These are phyloP conservation scores for Violaceomyces palustris DNA, from an alignment of 1,284 basidiomycete genomes.

Conservation along the genomic window DNA sequence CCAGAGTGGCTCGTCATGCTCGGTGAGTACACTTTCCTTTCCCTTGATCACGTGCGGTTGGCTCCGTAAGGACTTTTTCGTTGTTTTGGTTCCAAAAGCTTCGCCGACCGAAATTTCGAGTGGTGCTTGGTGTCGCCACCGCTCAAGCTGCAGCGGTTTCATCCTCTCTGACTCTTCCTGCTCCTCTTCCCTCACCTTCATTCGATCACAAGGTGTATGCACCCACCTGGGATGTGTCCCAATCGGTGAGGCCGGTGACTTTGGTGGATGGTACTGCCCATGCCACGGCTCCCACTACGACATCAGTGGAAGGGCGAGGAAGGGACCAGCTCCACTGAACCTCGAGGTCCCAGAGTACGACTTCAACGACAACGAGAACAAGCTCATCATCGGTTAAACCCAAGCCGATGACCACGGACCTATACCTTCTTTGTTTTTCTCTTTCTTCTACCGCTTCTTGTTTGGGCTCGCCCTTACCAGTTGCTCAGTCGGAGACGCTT, in stretches of 20 bases:
- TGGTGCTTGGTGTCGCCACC: too few species aligned
- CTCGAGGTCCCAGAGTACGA: conserved; percentile 66
- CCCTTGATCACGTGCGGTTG: conserved; percentile 84
- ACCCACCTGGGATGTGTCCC: conserved; percentile 99
- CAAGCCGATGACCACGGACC: too few species aligned
- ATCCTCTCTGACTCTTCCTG: too few species aligned
- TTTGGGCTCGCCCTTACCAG: too few species aligned
- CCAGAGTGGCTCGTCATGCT: conserved; percentile 75
- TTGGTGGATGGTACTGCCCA: conserved; percentile 64
- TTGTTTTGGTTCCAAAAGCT: too few species aligned
- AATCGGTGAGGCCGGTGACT: conserved; percentile 92
- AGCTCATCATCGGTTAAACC: conserved; percentile 82
- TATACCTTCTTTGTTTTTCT: background rate
- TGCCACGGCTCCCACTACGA: conserved; percentile 97
- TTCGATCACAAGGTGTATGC: conserved; percentile 68
- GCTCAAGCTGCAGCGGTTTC: too few species aligned
- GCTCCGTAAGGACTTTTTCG: too few species aligned
- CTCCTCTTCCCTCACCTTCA: background rate
- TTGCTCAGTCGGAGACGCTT: too few species aligned
- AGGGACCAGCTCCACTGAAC: conserved; percentile 78
- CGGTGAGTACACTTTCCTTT: too few species aligned
- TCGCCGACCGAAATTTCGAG: too few species aligned
- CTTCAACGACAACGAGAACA: conserved; percentile 53
- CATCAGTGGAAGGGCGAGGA: conserved; percentile 89
- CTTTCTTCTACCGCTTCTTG: too few species aligned